These are phyloP conservation scores for Diplocarpon mali DNA, from an alignment of 2,329 filamentous ascomycete genomes.

Conservation along the genomic window DNA sequence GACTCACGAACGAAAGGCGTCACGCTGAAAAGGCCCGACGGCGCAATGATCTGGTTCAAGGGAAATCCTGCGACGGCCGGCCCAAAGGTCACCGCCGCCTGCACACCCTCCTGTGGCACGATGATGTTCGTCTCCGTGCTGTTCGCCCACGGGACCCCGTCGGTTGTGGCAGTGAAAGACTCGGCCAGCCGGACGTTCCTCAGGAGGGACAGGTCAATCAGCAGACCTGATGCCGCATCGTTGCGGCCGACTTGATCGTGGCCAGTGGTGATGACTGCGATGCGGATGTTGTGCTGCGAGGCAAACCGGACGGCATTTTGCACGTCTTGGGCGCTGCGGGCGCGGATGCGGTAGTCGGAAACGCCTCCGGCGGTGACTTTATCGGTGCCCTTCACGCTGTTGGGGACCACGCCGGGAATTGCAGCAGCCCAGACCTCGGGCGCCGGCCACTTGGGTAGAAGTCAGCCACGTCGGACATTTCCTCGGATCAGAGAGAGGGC, in stretches of 20 bases:
- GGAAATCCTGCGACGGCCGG: neutral
- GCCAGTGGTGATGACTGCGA: neutral
- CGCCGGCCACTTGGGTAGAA: neutral
- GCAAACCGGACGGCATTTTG: constrained; percentile 1
- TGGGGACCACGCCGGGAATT: neutral
- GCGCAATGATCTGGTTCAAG: neutral
- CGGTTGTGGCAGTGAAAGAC: neutral
- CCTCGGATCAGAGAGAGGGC: too few relatives aligned
- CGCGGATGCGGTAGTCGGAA: neutral
- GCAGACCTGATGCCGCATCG: neutral
- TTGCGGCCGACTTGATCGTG: neutral
- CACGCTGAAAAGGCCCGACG: neutral
- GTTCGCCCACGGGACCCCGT: neutral
- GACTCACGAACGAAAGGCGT: too few relatives aligned
- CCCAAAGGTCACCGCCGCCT: neutral
- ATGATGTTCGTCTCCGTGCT: neutral
- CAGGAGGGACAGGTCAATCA: neutral
- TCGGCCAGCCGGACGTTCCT: neutral
- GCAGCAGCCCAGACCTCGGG: neutral
- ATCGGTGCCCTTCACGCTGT: neutral
- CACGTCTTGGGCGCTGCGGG: neutral
- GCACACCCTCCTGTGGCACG: neutral
- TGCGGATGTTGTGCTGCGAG: neutral
- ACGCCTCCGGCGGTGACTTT: neutral
- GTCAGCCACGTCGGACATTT: too few relatives aligned